Conservation (phyloP, 2,329 filamentous ascomycete species). For the Neospermospora avenae region DNA sequence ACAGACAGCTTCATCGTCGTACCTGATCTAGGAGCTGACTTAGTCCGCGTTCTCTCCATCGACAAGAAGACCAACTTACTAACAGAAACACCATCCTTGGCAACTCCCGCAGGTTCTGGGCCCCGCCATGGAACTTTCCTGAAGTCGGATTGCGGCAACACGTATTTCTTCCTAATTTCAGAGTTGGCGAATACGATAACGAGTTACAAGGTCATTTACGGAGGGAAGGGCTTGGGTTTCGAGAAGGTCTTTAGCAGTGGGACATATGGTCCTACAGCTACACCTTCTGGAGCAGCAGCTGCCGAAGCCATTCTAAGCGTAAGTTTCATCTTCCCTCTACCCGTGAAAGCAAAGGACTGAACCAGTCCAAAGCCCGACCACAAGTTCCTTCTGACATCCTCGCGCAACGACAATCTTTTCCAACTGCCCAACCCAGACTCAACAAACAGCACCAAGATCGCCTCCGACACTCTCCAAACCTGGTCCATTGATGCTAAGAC, state of each 20-base stretch:
- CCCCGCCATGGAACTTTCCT: conserved; percentile 53
- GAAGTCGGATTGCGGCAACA: conserved; percentile 24
- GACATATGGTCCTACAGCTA: conserved; percentile 43
- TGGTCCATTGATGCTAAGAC: conserved; percentile 52
- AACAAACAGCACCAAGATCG: conserved; percentile 42
- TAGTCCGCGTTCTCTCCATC: conserved; percentile 46
- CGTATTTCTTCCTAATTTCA: conserved; percentile 41
- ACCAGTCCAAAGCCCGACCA: conserved; percentile 45
- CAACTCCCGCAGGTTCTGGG: conserved; percentile 41
- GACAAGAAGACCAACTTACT: conserved; percentile 31
- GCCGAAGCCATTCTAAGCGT: conserved; percentile 59
- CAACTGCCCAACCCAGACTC: conserved; percentile 45
- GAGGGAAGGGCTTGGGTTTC: conserved; percentile 42
- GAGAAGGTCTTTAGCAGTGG: conserved; percentile 45
- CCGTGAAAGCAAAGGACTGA: conserved; percentile 1
- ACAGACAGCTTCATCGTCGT: conserved; percentile 47
- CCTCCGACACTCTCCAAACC: conserved; percentile 62
- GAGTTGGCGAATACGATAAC: conserved; percentile 46
- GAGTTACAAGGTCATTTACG: conserved; percentile 55
- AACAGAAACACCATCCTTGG: conserved; percentile 37
- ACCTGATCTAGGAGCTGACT: conserved; percentile 52
- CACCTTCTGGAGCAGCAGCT: conserved; percentile 44
- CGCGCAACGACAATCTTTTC: conserved; percentile 60
- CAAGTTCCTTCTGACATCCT: conserved; percentile 64
- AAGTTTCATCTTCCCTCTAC: conserved; percentile 35